These are phyloP conservation scores for Neofusicoccum sp. DNA, from an alignment of 2,329 filamentous ascomycete genomes.

Conservation along the genomic window DNA sequence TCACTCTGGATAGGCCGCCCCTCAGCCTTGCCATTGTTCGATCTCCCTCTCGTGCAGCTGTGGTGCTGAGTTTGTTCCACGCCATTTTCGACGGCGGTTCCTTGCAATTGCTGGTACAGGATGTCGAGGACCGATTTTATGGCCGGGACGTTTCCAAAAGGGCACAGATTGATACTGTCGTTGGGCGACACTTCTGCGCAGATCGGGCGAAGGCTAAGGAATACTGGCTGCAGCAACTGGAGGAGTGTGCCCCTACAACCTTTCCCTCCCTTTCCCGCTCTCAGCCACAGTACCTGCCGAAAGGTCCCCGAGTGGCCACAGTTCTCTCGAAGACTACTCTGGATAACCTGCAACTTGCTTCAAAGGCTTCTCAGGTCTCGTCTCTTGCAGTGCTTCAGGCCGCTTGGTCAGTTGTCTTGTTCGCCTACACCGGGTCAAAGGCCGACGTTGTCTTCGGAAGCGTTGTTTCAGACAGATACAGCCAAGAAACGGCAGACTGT, in stretches of 20 bases:
- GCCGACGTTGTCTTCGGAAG: conserved; percentile 17
- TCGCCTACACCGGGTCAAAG: conserved; percentile 12
- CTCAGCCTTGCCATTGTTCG: conserved; percentile 16
- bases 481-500: conserved; percentile 14
- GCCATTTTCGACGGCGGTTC: conserved; percentile 79
- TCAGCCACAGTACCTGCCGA: neutral
- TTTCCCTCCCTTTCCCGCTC: conserved; percentile 29
- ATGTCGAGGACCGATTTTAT: conserved; percentile 60
- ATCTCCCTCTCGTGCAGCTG: conserved; percentile 27
- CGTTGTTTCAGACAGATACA: conserved; percentile 16
- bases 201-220: conserved; percentile 48
- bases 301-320: conserved; percentile 2
- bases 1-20: conserved; percentile 3
- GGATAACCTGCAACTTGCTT: conserved; percentile 4
- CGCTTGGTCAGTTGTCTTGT: conserved; percentile 14
- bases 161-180: conserved; percentile 59
- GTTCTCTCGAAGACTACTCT: neutral
- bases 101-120: conserved; percentile 63
- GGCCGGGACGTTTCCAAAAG: conserved; percentile 46
- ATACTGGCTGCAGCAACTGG: conserved; percentile 64
- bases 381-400: conserved; percentile 14
- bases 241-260: conserved; percentile 44
- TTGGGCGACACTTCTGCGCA: conserved; percentile 53
- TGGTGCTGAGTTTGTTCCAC: conserved; percentile 62
- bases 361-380: conserved; percentile 9